Conservation (phyloP, 2,329 filamentous ascomycete genomes). For the Arthrobotrys pseudoclavata region DNA sequence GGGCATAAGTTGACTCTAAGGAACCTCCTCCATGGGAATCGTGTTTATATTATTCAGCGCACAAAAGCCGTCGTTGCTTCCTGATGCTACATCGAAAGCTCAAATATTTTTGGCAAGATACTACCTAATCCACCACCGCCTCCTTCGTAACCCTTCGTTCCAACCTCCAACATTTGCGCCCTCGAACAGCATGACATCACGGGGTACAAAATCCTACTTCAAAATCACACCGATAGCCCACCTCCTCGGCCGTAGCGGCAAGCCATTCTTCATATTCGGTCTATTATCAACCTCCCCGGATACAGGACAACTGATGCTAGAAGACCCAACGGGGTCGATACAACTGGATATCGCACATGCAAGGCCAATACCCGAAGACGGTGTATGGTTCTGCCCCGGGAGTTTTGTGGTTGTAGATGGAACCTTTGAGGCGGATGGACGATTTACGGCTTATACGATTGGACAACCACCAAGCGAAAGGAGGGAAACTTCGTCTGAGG, state of each 20-base stretch:
- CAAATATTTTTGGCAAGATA: constrained; percentile 89
- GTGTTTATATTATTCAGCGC: constrained; percentile 68
- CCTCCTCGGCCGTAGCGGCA: constrained; percentile 68
- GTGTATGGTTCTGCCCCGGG: constrained; percentile 91
- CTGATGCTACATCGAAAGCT: constrained; percentile 84
- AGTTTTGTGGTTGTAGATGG: constrained; percentile 97
- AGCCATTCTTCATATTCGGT: constrained; percentile 63
- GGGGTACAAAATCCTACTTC: constrained; percentile 76
- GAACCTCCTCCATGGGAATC: neutral
- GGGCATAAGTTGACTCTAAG: constrained; percentile 55
- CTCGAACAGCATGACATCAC: constrained; percentile 72
- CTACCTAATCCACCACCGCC: constrained; percentile 89
- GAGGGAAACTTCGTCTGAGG: constrained; percentile 74
- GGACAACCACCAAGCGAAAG: constrained; percentile 92
- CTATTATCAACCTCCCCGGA: constrained; percentile 79
- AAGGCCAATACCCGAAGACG: constrained; percentile 83
- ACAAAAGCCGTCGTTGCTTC: constrained; percentile 78
- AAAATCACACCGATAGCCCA: constrained; percentile 89
- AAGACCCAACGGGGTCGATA: constrained; percentile 90
- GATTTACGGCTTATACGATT: constrained; percentile 89
- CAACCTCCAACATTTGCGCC: constrained; percentile 75
- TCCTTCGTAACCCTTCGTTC: constrained; percentile 93
- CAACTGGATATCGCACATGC: constrained; percentile 85
- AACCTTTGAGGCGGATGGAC: constrained; percentile 97
- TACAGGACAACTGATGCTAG: constrained; percentile 83